These are phyloP conservation scores for Phtheirospermum japonicum DNA, from an alignment of 257 asterid genomes.

Conservation along the genomic window DNA sequence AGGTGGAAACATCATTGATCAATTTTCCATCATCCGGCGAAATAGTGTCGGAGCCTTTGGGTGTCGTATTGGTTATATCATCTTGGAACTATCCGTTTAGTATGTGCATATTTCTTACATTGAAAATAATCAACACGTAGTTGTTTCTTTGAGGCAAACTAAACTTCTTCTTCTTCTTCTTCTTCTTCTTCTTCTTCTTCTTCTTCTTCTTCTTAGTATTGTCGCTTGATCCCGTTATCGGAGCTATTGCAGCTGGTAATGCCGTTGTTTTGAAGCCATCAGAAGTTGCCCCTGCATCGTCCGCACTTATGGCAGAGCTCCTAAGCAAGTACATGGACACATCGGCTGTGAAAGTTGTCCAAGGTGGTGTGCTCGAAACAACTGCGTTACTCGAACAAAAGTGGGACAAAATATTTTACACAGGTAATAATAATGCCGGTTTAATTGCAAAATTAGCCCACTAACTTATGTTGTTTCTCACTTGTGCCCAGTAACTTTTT, in stretches of 20 bases:
- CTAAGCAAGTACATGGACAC: conserved; percentile 70
- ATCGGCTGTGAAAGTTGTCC: conserved; percentile 71
- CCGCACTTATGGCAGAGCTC: conserved; percentile 56
- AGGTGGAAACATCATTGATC: conserved; percentile 50
- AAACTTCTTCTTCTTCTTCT: neutral
- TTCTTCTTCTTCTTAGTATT: conserved; percentile 26
- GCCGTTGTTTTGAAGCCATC: conserved; percentile 76
- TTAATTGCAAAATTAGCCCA: too few species aligned
- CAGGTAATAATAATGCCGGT: conserved; percentile 43
- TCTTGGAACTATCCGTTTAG: conserved; percentile 95
- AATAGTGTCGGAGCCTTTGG: conserved; percentile 83
- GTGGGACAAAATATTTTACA: conserved; percentile 71
- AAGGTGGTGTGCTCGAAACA: conserved; percentile 54
- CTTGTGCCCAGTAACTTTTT: too few species aligned
- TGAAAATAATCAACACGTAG: too few species aligned
- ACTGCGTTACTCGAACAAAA: conserved; percentile 59
- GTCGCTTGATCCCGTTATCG: conserved; percentile 78
- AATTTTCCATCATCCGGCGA: conserved; percentile 45
- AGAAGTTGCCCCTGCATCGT: conserved; percentile 60
- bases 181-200: neutral
- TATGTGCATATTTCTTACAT: conserved; percentile 39
- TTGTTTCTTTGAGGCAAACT: too few species aligned
- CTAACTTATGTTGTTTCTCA: too few species aligned
- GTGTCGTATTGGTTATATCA: conserved; percentile 73
- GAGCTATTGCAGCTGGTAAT: conserved; percentile 94